These are phyloP conservation scores for Eimeria maxima DNA, from an alignment of 169 alveolate genomes.

Conservation along the genomic window DNA sequence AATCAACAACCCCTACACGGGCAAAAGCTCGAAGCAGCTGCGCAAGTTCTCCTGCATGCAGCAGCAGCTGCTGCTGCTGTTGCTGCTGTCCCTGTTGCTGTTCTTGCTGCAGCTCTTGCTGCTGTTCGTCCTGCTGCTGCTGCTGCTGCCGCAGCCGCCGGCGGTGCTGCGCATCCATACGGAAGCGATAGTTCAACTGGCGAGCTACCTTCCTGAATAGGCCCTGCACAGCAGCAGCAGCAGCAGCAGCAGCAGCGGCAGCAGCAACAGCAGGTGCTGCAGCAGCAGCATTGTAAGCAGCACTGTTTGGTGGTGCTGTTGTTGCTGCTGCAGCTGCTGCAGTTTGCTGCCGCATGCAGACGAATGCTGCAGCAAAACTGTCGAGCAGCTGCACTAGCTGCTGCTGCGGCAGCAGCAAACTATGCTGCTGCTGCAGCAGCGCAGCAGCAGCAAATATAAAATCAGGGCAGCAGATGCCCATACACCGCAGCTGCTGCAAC, in stretches of 20 bases:
- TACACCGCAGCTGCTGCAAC: too few relatives aligned
- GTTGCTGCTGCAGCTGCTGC: slow-evolving; percentile 9
- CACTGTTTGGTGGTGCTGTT: background rate
- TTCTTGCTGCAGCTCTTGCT: background rate
- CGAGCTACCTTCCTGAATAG: background rate
- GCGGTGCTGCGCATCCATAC: slow-evolving; percentile 49
- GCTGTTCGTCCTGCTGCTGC: background rate
- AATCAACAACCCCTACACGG: slow-evolving; percentile 9
- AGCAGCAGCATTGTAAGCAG: background rate
- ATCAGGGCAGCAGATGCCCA: background rate
- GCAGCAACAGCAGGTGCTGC: too few relatives aligned
- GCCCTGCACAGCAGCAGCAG: too few relatives aligned
- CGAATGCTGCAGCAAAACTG: slow-evolving; percentile 27
- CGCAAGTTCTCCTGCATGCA: slow-evolving; percentile 6
- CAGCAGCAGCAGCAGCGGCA: too few relatives aligned
- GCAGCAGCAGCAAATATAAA: slow-evolving; percentile 51
- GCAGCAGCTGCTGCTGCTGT: slow-evolving; percentile 14
- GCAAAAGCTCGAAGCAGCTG: slow-evolving; percentile 24
- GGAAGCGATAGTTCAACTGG: background rate
- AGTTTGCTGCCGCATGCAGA: background rate
- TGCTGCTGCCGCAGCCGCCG: slow-evolving; percentile 44
- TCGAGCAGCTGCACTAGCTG: slow-evolving; percentile 42
- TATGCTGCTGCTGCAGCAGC: background rate
- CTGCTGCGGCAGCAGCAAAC: slow-evolving; percentile 6
- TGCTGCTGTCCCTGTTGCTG: slow-evolving; percentile 28